Base-by-base conservation (phyloP, 2,329 filamentous ascomycete genomes). In the Cercospora sp. region DNA sequence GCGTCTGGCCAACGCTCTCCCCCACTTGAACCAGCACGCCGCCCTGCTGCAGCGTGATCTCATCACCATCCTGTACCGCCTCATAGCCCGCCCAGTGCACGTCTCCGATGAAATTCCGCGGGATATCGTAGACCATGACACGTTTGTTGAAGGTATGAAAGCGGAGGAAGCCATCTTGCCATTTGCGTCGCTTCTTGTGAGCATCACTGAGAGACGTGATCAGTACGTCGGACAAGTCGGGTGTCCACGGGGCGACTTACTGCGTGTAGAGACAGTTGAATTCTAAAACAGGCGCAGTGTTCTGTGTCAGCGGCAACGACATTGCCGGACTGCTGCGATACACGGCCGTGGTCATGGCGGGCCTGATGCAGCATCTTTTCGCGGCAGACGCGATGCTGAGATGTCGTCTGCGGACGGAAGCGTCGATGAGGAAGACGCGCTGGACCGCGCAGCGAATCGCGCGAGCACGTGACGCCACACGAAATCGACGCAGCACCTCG, bases 81-180 rank as follows among this genome's bases (percentile, higher is more conserved):
- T 85, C 86, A 63, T 87, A 85, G 57, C 89, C 85, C 53, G 88
- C 88, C 89, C 91, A 95, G 80, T 97, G 92, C 34, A 89, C 88
- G 78, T 97, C 94, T 3, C 93, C 94, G 30, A 97, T 86, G 72
- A 90, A 92, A 77, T 94, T 92, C 0, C 91, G 88, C 2, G 87
- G 83, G 58, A 92, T 89, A 78, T 97, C 93, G 74, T 95, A 94
- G 6, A 96, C 91, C 92, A 97, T 96, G 68, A 95, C 84, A 4
- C 92, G 89, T 77, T 89, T 92, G 82, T 97, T 97, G 86, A 97
- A 97, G 0, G 91, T 90, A 77, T 97, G 94, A 72, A 90, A 97
- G 71, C 90, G 91, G 69, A 97, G 86, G 62, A 89, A 89, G 40
- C 94, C 94, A 89, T 97, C 94, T 76, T 97, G 92, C 94, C 94